A percentile compares a stretch with the other conserved stretches of the same genome.
Conservation (phyloP, 805 yeast species). For the Nakazawaea sp. region DNA sequence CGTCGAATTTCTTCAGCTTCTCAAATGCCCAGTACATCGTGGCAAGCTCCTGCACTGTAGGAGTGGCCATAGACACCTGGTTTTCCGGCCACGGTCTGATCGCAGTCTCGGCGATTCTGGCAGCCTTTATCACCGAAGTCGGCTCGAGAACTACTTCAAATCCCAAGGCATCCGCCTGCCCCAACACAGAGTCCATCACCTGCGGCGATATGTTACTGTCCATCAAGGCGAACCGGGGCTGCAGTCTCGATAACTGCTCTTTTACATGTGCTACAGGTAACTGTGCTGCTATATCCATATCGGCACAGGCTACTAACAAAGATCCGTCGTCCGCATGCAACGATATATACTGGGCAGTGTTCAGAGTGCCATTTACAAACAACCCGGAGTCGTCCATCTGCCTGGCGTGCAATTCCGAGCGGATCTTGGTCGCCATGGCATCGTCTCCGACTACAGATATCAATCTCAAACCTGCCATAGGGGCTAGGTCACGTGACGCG, state of each 20-base stretch:
- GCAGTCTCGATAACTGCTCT: constrained; percentile 28
- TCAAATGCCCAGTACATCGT: constrained; percentile 46
- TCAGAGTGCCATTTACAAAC: constrained; percentile 16
- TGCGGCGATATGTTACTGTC: constrained; percentile 61
- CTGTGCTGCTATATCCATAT: constrained; percentile 65
- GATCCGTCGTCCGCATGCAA: constrained; percentile 53
- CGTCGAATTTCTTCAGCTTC: constrained; percentile 32
- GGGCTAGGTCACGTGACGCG: constrained; percentile 15
- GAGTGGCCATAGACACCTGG: constrained; percentile 46
- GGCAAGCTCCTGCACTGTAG: constrained; percentile 59
- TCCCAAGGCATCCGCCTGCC: constrained; percentile 14
- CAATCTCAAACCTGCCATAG: constrained; percentile 27
- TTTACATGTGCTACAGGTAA: constrained; percentile 35
- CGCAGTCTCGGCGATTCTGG: constrained; percentile 31
- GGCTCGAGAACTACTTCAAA: constrained; percentile 60
- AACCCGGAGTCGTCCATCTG: constrained; percentile 35
- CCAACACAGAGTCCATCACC: constrained; percentile 31
- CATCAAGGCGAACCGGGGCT: constrained; percentile 46
- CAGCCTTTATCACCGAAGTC: constrained; percentile 63
- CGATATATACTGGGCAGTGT: constrained; percentile 71
- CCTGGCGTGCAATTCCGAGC: constrained; percentile 19
- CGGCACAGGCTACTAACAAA: constrained; percentile 72
- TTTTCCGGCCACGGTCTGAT: constrained; percentile 43
- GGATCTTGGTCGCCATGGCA: constrained; percentile 36
- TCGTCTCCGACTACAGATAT: constrained; percentile 62